Conservation (phyloP, 169 alveolate genomes). For the Plasmodium sp. region DNA sequence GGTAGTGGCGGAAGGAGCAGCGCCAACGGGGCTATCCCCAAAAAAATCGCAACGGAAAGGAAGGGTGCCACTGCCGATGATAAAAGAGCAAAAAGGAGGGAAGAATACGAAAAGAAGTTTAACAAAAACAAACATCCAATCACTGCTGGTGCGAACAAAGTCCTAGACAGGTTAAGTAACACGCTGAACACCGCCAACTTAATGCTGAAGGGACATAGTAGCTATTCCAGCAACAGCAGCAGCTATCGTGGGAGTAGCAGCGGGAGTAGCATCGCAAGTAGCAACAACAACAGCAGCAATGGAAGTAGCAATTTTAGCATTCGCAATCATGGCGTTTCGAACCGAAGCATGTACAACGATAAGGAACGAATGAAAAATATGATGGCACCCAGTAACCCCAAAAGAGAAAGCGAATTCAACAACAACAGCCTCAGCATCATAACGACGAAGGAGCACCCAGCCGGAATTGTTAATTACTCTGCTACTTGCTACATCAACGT, state of each 20-base stretch:
- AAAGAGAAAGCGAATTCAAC: slow-evolving; percentile 9
- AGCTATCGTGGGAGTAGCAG: slow-evolving; percentile 10
- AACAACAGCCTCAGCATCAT: neutral
- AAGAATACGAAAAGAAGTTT: neutral
- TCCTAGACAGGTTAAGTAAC: neutral
- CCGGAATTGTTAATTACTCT: slow-evolving; percentile 58
- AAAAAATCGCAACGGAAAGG: neutral
- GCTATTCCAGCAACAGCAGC: slow-evolving; percentile 28
- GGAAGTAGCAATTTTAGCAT: slow-evolving; percentile 38
- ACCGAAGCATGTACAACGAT: neutral
- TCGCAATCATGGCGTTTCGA: neutral
- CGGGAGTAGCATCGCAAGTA: slow-evolving; percentile 12
- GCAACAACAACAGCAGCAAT: neutral
- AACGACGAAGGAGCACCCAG: slow-evolving; percentile 42
- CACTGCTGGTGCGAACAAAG: neutral
- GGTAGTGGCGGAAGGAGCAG: neutral
- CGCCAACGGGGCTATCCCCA: neutral
- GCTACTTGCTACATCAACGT: slow-evolving; percentile 62
- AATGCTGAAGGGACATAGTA: neutral
- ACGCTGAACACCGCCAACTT: neutral
- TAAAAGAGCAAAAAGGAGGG: neutral
- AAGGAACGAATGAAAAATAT: neutral
- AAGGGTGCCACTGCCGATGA: neutral
- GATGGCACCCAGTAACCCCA: neutral
- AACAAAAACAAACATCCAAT: neutral